Evolutionary conservation across 2,329 filamentous ascomycete species (phyloP), one percentile per base, ranked within the genome.

Genomic region (Verticillium alfalfae): DNA sequence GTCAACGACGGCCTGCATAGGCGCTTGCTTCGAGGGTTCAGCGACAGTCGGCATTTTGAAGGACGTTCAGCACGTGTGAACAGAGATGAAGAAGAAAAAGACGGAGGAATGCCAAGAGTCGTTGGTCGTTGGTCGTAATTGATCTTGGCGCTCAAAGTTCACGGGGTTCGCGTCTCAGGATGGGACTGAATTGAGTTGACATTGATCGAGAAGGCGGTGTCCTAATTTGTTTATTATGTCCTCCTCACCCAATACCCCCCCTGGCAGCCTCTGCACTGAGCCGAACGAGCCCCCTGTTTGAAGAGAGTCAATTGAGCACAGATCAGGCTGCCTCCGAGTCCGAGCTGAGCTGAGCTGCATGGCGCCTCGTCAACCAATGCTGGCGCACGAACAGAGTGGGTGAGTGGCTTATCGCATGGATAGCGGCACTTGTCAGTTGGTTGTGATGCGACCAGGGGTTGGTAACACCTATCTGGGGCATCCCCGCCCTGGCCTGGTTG

Each of bases 121-220:
- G 45, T 13, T 4, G 18, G 18, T 16, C 10, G 38, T 49, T 22
- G 34, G 39, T 31, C 16, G 13, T 31, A 34, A 15, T 45, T 26
- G 15, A 57, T 5, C 34, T 6, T 22, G 57, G 37, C 18, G 58
- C 58, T 60, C 36, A 59, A 65, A 13, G 66, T 66, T 45, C 66
- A 65, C 56, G 63, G 60, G 55, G 26, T 31, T 31, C 26, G 26
- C 26, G 26, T 31, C 60, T 49, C 16, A 66, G 58, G 34, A 67
- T 62, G 8, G 41, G 8, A 31, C 45, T 22, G 45, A 22, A 52
- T 26, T 22, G 45, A 52, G 45, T 31, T 10, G 45, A 52, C 16
- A 26, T 52, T 18, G 3, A 18, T 12, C 18, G 45, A 18, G 22
- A n/a, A 52, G 22, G 45, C 45, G 45, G 18, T 22, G 45, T 52